These are phyloP conservation scores for Teunomyces kruisii DNA, from an alignment of 805 yeast species.

Conservation along the genomic window DNA sequence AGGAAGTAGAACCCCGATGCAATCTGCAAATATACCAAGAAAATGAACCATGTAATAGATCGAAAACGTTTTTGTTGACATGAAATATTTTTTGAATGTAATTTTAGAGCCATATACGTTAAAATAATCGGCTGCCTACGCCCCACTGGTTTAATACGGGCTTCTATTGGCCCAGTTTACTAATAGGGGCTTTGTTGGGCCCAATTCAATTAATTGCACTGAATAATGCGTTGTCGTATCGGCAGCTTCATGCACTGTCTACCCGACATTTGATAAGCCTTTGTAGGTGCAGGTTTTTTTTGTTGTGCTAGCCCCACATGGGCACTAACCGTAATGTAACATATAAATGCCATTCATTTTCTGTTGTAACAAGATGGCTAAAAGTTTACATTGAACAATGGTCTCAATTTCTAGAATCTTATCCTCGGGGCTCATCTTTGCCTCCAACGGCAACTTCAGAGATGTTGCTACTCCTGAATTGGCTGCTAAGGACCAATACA, in stretches of 20 bases:
- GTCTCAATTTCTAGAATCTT: slow-evolving; percentile 21
- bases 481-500: slow-evolving; percentile 25
- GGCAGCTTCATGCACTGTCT: too few species aligned
- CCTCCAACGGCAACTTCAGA: slow-evolving; percentile 17
- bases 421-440: slow-evolving; percentile 24
- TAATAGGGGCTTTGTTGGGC: too few species aligned
- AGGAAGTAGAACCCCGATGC: not conserved
- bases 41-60: not conserved
- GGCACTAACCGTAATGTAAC: not conserved
- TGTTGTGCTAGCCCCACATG: slow-evolving; percentile 1
- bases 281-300: not conserved
- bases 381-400: slow-evolving; percentile 11
- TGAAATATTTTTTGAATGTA: too few species aligned
- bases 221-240: too few species aligned
- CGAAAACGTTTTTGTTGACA: too few species aligned
- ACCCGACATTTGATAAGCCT: too few species aligned
- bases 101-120: too few species aligned
- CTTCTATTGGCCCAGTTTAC: too few species aligned
- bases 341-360: not conserved
- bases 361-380: not conserved
- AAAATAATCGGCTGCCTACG: too few species aligned
- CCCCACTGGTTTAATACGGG: too few species aligned
- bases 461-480: slow-evolving; percentile 27
- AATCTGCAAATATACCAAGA: not conserved
- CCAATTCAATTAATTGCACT: too few species aligned